phyloP scores from a whole-genome alignment of 139 green algal species.

The Picochlorum sp. region DNA sequence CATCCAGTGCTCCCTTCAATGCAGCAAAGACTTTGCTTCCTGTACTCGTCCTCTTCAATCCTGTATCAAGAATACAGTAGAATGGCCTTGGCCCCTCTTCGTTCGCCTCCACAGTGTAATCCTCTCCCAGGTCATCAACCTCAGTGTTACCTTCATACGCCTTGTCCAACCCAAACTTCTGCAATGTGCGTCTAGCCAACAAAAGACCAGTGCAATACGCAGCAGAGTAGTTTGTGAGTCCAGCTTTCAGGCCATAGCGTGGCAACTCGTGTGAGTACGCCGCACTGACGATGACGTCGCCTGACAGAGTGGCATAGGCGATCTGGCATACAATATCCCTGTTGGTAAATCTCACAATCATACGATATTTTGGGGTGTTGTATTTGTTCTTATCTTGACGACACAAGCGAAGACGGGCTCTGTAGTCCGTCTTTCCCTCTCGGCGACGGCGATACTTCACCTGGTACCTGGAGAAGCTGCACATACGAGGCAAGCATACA shows the following conservation, averaged over 20 bases:
- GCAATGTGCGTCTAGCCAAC: slow-evolving; percentile 81
- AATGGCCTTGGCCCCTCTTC: slow-evolving; percentile 92
- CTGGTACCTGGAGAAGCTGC: slow-evolving; percentile 25
- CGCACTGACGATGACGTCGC: slow-evolving; percentile 79
- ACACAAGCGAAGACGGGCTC: slow-evolving; percentile 77
- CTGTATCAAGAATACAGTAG: slow-evolving; percentile 88
- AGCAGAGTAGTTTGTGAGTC: slow-evolving; percentile 96
- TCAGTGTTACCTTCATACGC: slow-evolving; percentile 66
- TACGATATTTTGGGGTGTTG: slow-evolving; percentile 93
- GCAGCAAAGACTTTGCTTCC: slow-evolving; percentile 70
- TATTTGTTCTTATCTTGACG: slow-evolving; percentile 99
- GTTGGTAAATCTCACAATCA: slow-evolving; percentile 84
- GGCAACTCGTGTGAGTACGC: slow-evolving; percentile 93
- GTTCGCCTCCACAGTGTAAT: slow-evolving; percentile 91
- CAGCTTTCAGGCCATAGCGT: slow-evolving; percentile 83
- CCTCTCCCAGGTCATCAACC: slow-evolving; percentile 60
- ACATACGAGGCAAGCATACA: background rate
- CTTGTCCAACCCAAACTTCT: slow-evolving; percentile 87
- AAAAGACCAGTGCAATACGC: slow-evolving; percentile 93
- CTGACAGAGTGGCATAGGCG: slow-evolving; percentile 86
- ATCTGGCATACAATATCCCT: slow-evolving; percentile 86
- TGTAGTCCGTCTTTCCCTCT: slow-evolving; percentile 94
- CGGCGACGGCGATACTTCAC: slow-evolving; percentile 83
- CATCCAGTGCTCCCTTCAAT: slow-evolving; percentile 83
- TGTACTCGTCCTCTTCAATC: slow-evolving; percentile 91